A percentile compares a stretch with the other conserved stretches of the same genome.
phyloP scores from a whole-genome alignment of 106 monocot genomes.

The Cymbidium sinense region DNA sequence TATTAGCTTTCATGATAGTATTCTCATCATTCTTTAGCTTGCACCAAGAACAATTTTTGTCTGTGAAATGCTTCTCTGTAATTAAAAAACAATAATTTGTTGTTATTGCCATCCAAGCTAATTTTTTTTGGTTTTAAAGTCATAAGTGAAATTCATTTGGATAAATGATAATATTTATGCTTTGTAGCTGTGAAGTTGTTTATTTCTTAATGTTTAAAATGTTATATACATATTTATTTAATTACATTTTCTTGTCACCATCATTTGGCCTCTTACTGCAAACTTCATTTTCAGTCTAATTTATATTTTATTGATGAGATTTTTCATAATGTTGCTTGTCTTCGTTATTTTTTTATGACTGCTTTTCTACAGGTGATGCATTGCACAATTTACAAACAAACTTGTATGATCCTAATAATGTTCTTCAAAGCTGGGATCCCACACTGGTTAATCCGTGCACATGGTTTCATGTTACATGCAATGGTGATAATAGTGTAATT shows the following conservation, averaged over 20 bases:
- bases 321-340: not conserved
- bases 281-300: not conserved
- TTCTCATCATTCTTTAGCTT: too few relatives aligned
- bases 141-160: too few relatives aligned
- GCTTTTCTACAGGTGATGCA: constrained; percentile 5
- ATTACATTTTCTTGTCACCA: not conserved
- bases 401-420: constrained; percentile 58
- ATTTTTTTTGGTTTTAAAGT: too few relatives aligned
- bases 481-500: constrained; percentile 61
- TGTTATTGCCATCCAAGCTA: too few relatives aligned
- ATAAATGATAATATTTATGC: too few relatives aligned
- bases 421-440: constrained; percentile 78
- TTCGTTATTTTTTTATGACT: not conserved
- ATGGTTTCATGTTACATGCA: constrained; percentile 85
- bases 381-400: constrained; percentile 12
- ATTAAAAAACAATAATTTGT: too few relatives aligned
- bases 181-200: too few relatives aligned
- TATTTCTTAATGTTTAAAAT: too few relatives aligned
- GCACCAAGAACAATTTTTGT: too few relatives aligned
- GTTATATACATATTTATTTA: not conserved
- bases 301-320: not conserved
- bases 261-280: not conserved
- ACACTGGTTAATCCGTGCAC: constrained; percentile 80
- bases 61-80: too few relatives aligned
- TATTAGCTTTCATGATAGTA: too few relatives aligned